phyloP scores from a whole-genome alignment of 1,284 basidiomycete species.

The Malassezia japonica region DNA sequence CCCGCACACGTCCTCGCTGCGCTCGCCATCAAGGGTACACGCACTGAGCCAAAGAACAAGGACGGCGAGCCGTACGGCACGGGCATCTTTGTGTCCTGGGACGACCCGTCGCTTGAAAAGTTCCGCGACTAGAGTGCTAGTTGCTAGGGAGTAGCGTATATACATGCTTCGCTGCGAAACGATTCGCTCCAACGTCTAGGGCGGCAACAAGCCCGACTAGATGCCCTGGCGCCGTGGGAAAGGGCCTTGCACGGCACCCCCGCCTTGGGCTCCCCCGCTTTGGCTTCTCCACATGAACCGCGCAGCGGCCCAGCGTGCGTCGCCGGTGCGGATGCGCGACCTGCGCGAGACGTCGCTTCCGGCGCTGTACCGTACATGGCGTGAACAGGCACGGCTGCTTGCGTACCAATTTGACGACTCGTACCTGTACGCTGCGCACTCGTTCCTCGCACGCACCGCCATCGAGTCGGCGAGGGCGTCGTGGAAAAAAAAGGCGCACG shows the following conservation, averaged over 20 bases:
- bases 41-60: slow-evolving; percentile 50
- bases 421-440: slow-evolving; percentile 16
- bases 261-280: no score
- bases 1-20: slow-evolving; percentile 62
- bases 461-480: not conserved
- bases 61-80: slow-evolving; percentile 25
- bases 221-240: no score
- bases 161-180: no score
- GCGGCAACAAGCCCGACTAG: no score
- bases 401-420: slow-evolving; percentile 14
- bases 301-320: no score
- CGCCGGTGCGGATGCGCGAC: not conserved
- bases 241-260: no score
- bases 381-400: slow-evolving; percentile 14
- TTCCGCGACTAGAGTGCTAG: not conserved
- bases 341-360: not conserved
- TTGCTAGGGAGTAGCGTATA: no score
- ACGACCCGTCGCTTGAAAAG: slow-evolving; percentile 33
- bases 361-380: slow-evolving; percentile 10
- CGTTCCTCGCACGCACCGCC: not conserved
- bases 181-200: no score
- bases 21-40: slow-evolving; percentile 48
- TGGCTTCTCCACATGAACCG: not conserved
- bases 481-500: not conserved
- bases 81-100: slow-evolving; percentile 63